phyloP scores from a whole-genome alignment of 805 yeast species.

The Candida chilensis region DNA sequence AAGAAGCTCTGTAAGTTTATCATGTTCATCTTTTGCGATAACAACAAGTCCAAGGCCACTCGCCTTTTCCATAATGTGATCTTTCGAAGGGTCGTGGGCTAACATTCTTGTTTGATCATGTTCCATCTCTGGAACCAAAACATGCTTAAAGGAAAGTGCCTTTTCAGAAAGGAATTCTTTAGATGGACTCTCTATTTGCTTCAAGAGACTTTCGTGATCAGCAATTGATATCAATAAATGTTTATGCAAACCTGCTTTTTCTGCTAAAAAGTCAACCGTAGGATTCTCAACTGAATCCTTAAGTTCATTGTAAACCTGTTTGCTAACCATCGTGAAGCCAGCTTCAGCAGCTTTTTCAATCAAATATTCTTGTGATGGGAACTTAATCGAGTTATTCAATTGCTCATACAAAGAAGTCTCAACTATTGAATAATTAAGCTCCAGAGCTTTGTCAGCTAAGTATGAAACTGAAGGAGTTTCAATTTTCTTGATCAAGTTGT shows the following conservation, averaged over 20 bases:
- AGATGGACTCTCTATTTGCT: constrained; percentile 2
- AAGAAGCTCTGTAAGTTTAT: neutral
- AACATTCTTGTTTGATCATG: neutral
- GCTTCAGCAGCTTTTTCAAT: too few species aligned
- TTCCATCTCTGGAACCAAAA: constrained; percentile 1
- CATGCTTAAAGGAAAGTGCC: neutral
- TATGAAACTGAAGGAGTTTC: constrained; percentile 3
- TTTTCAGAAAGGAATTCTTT: constrained; percentile 2
- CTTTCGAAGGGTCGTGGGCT: constrained; percentile 4
- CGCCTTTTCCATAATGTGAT: constrained; percentile 3
- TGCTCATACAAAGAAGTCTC: constrained; percentile 1
- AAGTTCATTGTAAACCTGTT: too few species aligned
- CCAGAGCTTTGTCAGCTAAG: constrained; percentile 5
- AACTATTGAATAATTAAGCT: too few species aligned
- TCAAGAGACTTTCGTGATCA: neutral
- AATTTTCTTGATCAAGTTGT: neutral
- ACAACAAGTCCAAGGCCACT: neutral
- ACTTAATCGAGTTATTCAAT: too few species aligned
- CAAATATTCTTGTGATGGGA: too few species aligned
- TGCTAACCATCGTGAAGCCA: too few species aligned
- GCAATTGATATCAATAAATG: constrained; percentile 1
- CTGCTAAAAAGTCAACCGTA: constrained; percentile 3
- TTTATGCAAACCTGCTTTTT: constrained; percentile 2
- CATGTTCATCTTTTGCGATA: neutral
- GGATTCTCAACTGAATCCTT: too few species aligned